Percentiles rank a stretch among this genome's conserved stretches.
These are phyloP conservation scores for Pichiaceae sp. DNA, from an alignment of 1,139 yeast genomes.

Conservation along the genomic window DNA sequence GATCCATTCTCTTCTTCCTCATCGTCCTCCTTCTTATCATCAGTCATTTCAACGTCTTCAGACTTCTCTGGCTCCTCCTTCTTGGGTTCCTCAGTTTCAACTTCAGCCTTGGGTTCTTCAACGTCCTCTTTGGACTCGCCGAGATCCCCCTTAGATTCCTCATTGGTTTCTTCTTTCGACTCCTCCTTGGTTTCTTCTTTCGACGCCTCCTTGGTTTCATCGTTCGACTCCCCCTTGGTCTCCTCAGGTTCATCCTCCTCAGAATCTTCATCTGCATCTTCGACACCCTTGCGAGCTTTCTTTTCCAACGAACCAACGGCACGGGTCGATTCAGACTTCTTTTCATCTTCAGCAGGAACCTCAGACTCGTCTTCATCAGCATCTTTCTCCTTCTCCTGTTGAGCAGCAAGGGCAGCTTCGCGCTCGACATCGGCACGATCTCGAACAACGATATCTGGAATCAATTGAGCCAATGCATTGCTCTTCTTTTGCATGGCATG, in stretches of 20 bases:
- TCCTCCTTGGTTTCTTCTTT: background rate
- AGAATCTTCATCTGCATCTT: conserved; percentile 16
- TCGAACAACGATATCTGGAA: conserved; percentile 79
- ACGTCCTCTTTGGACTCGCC: conserved; percentile 25
- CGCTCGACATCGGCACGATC: conserved; percentile 82
- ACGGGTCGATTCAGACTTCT: conserved; percentile 40
- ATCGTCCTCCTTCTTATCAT: conserved; percentile 23
- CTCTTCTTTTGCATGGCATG: conserved; percentile 93
- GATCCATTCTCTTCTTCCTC: conserved; percentile 15
- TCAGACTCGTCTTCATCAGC: conserved; percentile 9
- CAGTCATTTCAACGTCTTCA: conserved; percentile 12
- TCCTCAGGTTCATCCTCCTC: conserved; percentile 1
- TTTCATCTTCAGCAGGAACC: conserved; percentile 47
- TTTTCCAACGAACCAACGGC: conserved; percentile 21
- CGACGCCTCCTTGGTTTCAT: background rate
- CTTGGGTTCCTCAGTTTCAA: conserved; percentile 24
- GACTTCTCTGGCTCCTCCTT: conserved; percentile 9
- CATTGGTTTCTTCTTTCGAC: conserved; percentile 6
- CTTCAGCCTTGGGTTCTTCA: conserved; percentile 15
- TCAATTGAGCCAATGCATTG: conserved; percentile 62
- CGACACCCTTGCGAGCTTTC: conserved; percentile 27
- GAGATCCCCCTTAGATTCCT: conserved; percentile 14
- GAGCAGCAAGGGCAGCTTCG: conserved; percentile 47
- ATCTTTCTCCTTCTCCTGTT: conserved; percentile 53
- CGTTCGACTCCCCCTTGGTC: background rate